phyloP scores from a whole-genome alignment of 805 yeast species.

The Sugiyamaella lignohabitans region DNA sequence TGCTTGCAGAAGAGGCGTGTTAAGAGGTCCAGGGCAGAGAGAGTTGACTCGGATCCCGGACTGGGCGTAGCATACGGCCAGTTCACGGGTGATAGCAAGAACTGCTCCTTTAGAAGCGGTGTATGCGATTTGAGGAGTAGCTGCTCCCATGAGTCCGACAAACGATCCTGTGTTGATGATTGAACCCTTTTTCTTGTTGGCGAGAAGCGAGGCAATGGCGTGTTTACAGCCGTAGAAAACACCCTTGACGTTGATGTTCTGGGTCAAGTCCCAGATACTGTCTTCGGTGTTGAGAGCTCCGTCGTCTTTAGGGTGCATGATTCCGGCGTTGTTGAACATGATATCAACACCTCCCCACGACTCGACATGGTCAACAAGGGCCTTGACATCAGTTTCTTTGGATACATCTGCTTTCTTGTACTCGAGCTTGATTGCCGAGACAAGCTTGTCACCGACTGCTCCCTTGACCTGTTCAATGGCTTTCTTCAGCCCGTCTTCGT shows the following conservation, averaged over 20 bases:
- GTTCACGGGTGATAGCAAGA: constrained; percentile 33
- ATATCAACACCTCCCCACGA: constrained; percentile 75
- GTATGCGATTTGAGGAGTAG: constrained; percentile 36
- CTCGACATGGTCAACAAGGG: constrained; percentile 46
- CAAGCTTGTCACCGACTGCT: constrained; percentile 58
- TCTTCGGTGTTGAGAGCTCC: constrained; percentile 32
- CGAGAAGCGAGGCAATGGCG: constrained; percentile 31
- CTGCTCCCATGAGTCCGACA: constrained; percentile 35
- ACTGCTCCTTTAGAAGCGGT: constrained; percentile 37
- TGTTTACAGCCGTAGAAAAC: constrained; percentile 33
- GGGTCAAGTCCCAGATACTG: constrained; percentile 33
- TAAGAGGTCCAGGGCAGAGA: constrained; percentile 54
- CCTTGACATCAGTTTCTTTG: constrained; percentile 30
- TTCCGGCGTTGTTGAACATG: constrained; percentile 87
- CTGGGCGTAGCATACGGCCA: constrained; percentile 58
- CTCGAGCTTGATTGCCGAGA: constrained; percentile 48
- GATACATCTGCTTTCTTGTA: constrained; percentile 28
- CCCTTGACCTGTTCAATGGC: constrained; percentile 63
- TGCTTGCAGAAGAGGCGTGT: constrained; percentile 53
- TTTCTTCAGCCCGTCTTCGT: constrained; percentile 38
- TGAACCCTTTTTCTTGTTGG: constrained; percentile 26
- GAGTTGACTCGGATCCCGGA: constrained; percentile 49
- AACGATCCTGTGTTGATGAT: constrained; percentile 36
- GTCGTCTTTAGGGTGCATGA: constrained; percentile 34
- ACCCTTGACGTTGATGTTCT: constrained; percentile 34